These are phyloP conservation scores for Fragilariopsis cylindrus DNA, from an alignment of 108 stramenopile genomes.

Conservation along the genomic window DNA sequence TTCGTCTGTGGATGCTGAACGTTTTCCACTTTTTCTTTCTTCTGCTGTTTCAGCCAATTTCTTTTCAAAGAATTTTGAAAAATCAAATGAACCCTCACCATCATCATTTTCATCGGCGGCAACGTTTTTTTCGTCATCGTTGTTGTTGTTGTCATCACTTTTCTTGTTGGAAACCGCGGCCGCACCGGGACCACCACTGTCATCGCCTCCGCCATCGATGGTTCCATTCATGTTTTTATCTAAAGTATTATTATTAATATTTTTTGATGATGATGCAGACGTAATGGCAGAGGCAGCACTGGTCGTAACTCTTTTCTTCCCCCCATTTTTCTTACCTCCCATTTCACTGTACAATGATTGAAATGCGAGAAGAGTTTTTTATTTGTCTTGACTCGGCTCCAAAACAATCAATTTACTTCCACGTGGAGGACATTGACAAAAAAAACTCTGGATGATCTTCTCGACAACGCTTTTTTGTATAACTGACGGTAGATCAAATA, in stretches of 20 bases:
- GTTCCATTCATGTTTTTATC: not conserved
- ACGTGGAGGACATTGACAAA: too few species aligned
- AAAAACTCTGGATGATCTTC: too few species aligned
- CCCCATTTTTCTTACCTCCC: constrained; percentile 17
- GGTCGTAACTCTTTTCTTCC: constrained; percentile 9
- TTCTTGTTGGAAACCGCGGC: not conserved
- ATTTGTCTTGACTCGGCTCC: too few species aligned
- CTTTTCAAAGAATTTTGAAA: constrained; percentile 6
- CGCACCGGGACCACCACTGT: not conserved
- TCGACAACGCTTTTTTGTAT: too few species aligned
- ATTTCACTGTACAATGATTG: not conserved
- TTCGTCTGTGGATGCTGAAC: constrained; percentile 13
- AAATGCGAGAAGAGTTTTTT: too few species aligned
- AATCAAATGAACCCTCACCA: not conserved
- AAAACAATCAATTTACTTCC: too few species aligned
- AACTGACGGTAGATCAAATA: too few species aligned
- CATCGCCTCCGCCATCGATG: not conserved
- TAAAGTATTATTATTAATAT: not conserved
- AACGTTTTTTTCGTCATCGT: not conserved
- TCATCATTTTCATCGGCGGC: not conserved
- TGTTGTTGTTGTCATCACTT: not conserved
- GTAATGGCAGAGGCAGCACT: not conserved
- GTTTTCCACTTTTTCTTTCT: constrained; percentile 4
- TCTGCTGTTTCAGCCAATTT: not conserved
- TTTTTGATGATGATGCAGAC: not conserved